Evolutionary conservation across 305 asterid genomes (phyloP).

Genomic region (Stenogyne calaminthoides): DNA sequence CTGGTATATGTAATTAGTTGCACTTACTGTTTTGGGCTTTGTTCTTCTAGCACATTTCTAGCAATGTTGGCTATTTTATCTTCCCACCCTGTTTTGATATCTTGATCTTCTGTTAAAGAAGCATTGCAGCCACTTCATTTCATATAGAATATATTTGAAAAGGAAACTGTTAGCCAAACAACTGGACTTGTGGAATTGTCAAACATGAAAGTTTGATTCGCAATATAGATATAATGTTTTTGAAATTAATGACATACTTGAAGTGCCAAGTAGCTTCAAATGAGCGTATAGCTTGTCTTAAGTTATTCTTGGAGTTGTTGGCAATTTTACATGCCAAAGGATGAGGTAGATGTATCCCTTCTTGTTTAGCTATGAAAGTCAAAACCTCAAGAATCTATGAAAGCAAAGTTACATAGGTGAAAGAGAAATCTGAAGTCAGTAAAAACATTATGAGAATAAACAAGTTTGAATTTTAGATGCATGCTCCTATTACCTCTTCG

Average conservation of each 20-base stretch:
- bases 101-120: slow-evolving; percentile 58
- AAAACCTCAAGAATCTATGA: slow-evolving; percentile 66
- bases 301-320: slow-evolving; percentile 70
- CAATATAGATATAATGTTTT: slow-evolving; percentile 13
- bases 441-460: background rate
- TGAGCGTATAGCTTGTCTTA: slow-evolving; percentile 90
- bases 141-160: slow-evolving; percentile 23
- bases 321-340: slow-evolving; percentile 66
- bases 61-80: slow-evolving; percentile 78
- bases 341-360: slow-evolving; percentile 59
- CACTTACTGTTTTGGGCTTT: slow-evolving; percentile 89
- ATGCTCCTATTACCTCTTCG: slow-evolving; percentile 54
- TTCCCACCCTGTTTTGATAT: slow-evolving; percentile 87
- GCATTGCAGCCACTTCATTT: slow-evolving; percentile 50
- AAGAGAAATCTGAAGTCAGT: slow-evolving; percentile 25
- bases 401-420: slow-evolving; percentile 22
- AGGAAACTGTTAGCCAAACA: slow-evolving; percentile 21
- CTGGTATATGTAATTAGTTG: background rate
- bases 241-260: slow-evolving; percentile 45
- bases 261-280: slow-evolving; percentile 89
- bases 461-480: slow-evolving; percentile 4
- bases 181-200: slow-evolving; percentile 9
- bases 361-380: slow-evolving; percentile 67
- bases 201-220: slow-evolving; percentile 10
- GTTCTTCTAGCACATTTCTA: slow-evolving; percentile 68